Percentiles rank a stretch among this genome's conserved stretches.
Conservation (phyloP, 176 grass and related monocot genomes). For the Miscanthus lutarioriparius region DNA sequence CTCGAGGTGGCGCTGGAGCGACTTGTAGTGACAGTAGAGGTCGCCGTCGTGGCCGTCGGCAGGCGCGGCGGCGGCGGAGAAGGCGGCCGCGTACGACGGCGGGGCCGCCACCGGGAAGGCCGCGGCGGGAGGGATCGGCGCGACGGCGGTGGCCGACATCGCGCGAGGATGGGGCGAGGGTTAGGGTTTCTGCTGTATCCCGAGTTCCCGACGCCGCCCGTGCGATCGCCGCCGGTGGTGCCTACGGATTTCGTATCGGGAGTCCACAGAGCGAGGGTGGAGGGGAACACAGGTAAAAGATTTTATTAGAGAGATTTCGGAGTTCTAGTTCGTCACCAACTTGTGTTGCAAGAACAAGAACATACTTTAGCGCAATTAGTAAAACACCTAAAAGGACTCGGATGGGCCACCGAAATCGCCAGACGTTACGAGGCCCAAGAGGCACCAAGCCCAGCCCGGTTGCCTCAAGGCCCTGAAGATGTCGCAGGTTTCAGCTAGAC, state of each 20-base stretch:
- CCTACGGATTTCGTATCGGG: not conserved
- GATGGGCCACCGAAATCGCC: not conserved
- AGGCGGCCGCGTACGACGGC: not conserved
- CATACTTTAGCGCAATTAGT: not conserved
- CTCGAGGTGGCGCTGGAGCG: slow-evolving; percentile 73
- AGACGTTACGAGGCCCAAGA: not conserved
- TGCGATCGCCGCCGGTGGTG: not conserved
- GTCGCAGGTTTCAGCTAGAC: too few relatives aligned
- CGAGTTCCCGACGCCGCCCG: not conserved
- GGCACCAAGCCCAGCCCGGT: not conserved
- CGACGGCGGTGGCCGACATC: slow-evolving; percentile 52
- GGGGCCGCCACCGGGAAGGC: slow-evolving; percentile 6
- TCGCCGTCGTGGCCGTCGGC: slow-evolving; percentile 61
- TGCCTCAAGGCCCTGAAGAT: not conserved
- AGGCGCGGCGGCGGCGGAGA: not conserved
- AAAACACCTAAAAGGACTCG: too few relatives aligned
- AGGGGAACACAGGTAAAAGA: not conserved
- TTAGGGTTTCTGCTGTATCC: not conserved
- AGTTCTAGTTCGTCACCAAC: not conserved
- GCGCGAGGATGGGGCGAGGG: not conserved
- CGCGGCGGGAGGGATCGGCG: slow-evolving; percentile 26
- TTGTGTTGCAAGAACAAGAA: slow-evolving; percentile 14
- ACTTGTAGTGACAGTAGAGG: slow-evolving; percentile 73
- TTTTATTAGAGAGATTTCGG: not conserved
- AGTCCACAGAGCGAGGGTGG: not conserved